A percentile compares a stretch with the other conserved stretches of the same genome.
Conservation (phyloP, 441 rosid species). For the Erodium moschatum region DNA sequence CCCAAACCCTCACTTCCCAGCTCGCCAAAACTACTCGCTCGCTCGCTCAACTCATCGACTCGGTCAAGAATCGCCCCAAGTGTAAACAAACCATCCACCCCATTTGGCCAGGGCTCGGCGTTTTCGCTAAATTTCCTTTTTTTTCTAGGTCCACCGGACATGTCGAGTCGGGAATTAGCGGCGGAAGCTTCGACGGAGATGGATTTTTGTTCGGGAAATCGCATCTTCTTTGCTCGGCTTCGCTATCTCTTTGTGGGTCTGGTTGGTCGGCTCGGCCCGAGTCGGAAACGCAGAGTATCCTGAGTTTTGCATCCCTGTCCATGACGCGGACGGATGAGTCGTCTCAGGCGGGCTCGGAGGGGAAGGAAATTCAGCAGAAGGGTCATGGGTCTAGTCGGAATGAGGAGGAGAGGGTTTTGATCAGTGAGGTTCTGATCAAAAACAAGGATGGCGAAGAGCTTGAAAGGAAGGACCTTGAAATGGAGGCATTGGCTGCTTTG, state of each 20-base stretch:
- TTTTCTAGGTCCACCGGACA: neutral
- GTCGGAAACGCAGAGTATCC: slow-evolving; percentile 15
- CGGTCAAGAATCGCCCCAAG: slow-evolving; percentile 28
- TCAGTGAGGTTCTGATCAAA: slow-evolving; percentile 79
- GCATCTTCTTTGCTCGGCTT: slow-evolving; percentile 41
- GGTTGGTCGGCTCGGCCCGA: slow-evolving; percentile 13
- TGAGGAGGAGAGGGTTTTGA: slow-evolving; percentile 75
- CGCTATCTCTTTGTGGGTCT: slow-evolving; percentile 29
- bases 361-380: slow-evolving; percentile 26
- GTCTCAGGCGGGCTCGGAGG: slow-evolving; percentile 25
- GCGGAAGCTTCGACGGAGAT: slow-evolving; percentile 20
- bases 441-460: slow-evolving; percentile 85
- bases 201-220: slow-evolving; percentile 22
- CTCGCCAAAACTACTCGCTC: slow-evolving; percentile 33
- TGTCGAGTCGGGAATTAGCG: slow-evolving; percentile 5
- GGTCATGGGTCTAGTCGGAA: slow-evolving; percentile 35
- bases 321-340: slow-evolving; percentile 24
- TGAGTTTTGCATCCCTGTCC: slow-evolving; percentile 37
- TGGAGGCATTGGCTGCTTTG: slow-evolving; percentile 66
- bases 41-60: slow-evolving; percentile 30
- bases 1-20: slow-evolving; percentile 30
- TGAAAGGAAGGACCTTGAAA: slow-evolving; percentile 80
- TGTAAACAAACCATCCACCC: slow-evolving; percentile 13
- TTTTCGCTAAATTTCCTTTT: neutral
- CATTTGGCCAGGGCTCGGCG: slow-evolving; percentile 14